A percentile compares a stretch with the other conserved stretches of the same genome.
Evolutionary conservation across 2,329 filamentous ascomycete genomes (phyloP).

Genomic region (Aureobasidium sp.): DNA sequence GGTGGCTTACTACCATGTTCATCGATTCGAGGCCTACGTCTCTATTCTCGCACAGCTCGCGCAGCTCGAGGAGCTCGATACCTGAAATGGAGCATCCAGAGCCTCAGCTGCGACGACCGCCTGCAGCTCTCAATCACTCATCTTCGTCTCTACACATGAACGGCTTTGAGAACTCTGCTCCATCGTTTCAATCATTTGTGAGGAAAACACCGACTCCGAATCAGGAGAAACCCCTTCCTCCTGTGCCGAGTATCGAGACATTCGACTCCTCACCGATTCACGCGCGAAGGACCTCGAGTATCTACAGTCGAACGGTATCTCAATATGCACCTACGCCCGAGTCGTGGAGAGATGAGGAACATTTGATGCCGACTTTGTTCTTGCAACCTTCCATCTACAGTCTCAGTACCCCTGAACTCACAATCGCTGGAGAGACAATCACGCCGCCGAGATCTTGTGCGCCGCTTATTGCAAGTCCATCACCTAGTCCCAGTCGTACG

Average conservation of each 20-base stretch:
- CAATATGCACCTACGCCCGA: slow-evolving; percentile 22
- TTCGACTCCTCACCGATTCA: not conserved
- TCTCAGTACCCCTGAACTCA: slow-evolving; percentile 15
- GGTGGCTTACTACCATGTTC: slow-evolving; percentile 20
- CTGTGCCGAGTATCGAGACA: slow-evolving; percentile 20
- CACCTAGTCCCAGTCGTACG: slow-evolving; percentile 4
- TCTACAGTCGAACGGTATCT: slow-evolving; percentile 29
- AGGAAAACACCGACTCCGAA: slow-evolving; percentile 26
- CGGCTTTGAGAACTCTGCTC: slow-evolving; percentile 24
- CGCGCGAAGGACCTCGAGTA: slow-evolving; percentile 25
- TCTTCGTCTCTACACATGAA: slow-evolving; percentile 14
- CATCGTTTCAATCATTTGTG: slow-evolving; percentile 30
- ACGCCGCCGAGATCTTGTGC: slow-evolving; percentile 4
- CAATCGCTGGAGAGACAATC: not conserved
- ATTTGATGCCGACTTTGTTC: slow-evolving; percentile 22
- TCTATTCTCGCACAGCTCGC: not conserved
- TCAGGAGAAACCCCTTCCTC: slow-evolving; percentile 28
- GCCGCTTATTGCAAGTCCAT: slow-evolving; percentile 13
- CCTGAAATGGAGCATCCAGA: slow-evolving; percentile 13
- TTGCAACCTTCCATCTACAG: slow-evolving; percentile 23
- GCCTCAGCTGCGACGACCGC: slow-evolving; percentile 13
- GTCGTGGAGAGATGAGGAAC: slow-evolving; percentile 14
- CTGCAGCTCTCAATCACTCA: slow-evolving; percentile 9
- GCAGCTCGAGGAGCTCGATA: not conserved
- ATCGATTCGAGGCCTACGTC: slow-evolving; percentile 23